Evolutionary conservation across 768 basidiomycete species (phyloP).

Genomic region (Multifurca ochricompacta): DNA sequence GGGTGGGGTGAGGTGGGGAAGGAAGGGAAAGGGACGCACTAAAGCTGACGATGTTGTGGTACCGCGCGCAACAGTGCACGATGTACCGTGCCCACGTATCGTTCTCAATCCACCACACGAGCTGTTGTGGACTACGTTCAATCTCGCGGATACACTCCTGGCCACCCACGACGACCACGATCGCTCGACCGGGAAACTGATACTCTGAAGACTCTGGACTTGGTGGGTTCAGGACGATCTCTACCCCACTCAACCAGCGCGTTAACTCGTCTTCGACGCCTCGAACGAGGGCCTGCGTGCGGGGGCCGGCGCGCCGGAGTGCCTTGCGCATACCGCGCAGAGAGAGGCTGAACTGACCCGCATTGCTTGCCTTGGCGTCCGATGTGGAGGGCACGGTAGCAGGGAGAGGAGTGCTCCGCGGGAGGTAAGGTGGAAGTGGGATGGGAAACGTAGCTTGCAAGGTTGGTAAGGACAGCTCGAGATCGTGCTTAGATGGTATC

Average conservation of each 20-base stretch:
- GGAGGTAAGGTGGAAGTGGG: constrained; percentile 64
- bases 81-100: constrained; percentile 75
- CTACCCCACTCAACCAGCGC: constrained; percentile 54
- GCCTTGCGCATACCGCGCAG: constrained; percentile 67
- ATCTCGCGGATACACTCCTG: constrained; percentile 57
- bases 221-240: constrained; percentile 50
- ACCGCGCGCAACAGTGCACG: constrained; percentile 76
- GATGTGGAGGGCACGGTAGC: constrained; percentile 31
- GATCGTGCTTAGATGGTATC: constrained; percentile 52
- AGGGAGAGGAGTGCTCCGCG: constrained; percentile 50
- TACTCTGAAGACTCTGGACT: constrained; percentile 26
- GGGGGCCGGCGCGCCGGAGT: constrained; percentile 52
- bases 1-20: not conserved
- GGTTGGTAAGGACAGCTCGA: constrained; percentile 36
- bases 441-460: constrained; percentile 60
- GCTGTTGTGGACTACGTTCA: constrained; percentile 51
- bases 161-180: too few relatives aligned
- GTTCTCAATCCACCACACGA: constrained; percentile 66
- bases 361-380: constrained; percentile 48
- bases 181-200: constrained; percentile 34
- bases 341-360: constrained; percentile 70
- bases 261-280: constrained; percentile 59
- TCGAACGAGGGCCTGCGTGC: constrained; percentile 54
- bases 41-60: constrained; percentile 73
- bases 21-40: constrained; percentile 41